Conservation (phyloP, 2,329 filamentous ascomycete species). For the Cladosporium oxysporum region DNA sequence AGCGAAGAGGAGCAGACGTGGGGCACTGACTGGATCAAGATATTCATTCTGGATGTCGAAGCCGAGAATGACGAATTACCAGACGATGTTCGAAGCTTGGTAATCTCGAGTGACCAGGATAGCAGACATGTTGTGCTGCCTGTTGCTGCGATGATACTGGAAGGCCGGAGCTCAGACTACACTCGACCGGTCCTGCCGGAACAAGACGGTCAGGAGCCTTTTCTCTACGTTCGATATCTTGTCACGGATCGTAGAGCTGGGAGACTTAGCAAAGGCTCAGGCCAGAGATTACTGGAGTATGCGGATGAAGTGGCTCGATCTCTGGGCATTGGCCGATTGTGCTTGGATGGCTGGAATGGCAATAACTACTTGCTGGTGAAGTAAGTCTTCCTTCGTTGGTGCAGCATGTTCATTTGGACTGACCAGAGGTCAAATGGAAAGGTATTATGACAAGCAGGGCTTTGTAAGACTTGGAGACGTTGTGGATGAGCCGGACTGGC, state of each 20-base stretch:
- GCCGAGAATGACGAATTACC: neutral
- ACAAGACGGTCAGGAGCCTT: conserved; percentile 24
- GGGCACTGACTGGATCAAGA: conserved; percentile 22
- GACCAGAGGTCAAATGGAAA: neutral
- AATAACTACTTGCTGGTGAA: conserved; percentile 24
- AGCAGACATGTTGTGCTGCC: neutral
- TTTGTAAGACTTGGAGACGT: conserved; percentile 24
- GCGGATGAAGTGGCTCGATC: conserved; percentile 19
- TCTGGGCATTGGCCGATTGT: conserved; percentile 20
- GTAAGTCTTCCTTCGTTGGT: conserved; percentile 15
- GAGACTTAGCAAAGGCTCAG: conserved; percentile 20
- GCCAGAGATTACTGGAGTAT: conserved; percentile 21
- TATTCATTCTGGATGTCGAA: conserved; percentile 22
- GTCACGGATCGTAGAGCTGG: conserved; percentile 25
- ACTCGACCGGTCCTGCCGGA: conserved; percentile 65
- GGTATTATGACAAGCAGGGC: conserved; percentile 27
- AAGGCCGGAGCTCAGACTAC: conserved; percentile 21
- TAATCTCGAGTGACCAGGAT: neutral
- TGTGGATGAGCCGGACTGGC: conserved; percentile 21
- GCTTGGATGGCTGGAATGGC: conserved; percentile 26
- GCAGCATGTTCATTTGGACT: neutral
- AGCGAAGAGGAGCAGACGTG: conserved; percentile 19
- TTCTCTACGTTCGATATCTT: conserved; percentile 24
- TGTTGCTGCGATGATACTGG: conserved; percentile 22
- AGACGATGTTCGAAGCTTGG: neutral